Base-by-base conservation (phyloP, 768 basidiomycete genomes). In the Lentinula sp. region DNA sequence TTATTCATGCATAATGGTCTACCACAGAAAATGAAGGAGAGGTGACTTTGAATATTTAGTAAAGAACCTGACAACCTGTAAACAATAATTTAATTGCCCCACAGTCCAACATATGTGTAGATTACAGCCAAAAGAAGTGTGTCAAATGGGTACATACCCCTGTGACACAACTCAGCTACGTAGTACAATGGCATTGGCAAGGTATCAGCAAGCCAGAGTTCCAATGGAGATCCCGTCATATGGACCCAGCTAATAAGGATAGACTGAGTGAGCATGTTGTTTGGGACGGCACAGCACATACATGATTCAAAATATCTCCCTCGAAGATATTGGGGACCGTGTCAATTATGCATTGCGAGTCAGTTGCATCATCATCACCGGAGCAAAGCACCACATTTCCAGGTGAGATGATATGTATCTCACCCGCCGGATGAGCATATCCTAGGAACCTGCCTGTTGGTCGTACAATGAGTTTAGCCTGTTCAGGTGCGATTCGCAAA, bases 191-290 rank as follows among this genome's bases (percentile, higher is more conserved):
- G 10, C 36, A 37, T 5, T 37, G 36, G 41, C 5, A 15, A 23
- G 6, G 10, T 8, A 13, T 42, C 54, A 13, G 39, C 59, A 65
- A 50, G 62, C 79, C 32, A 78, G 71, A 4, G 81, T 82, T 46
- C 86, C 85, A 43, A 87, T 80, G 59, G 66, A 74, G 55, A 85
- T 79, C 20, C 84, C 85, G 60, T 85, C 63, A 58, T 79, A 79
- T 13, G 77, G 78, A 3, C 87, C 86, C 52, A 83, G 67, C 76
- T 77, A 58, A 28, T 28, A 28, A 32, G 46, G 8, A 33, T 7
- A 42, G 16, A 51, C 12, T 39, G 60, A 61, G 36, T 48, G 39
- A 35, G 32, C 46, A 28, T 15, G 16, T 9, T 35, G 18, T 9
- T 8, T 35, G 16, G 7, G 20, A 37, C 4, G 9, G 16, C 10